Evolutionary conservation across 1,139 yeast species (phyloP).

Genomic region (Nakaseomyces uthaithaninus): DNA sequence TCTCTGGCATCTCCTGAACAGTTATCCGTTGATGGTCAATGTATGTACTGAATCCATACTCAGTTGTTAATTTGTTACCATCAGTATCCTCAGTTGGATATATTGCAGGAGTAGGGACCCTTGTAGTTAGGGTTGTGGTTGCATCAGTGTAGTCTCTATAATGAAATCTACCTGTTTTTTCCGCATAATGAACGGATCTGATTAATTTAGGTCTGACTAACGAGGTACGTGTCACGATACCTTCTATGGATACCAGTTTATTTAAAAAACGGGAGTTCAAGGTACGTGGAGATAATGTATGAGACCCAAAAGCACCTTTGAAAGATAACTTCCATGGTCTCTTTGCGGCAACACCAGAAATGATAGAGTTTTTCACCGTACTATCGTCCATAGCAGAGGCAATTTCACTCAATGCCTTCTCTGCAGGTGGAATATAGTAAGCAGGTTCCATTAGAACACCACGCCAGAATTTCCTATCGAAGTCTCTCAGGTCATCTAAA

Average conservation of each 20-base stretch:
- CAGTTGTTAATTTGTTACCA: slow-evolving; percentile 81
- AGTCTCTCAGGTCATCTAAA: slow-evolving; percentile 80
- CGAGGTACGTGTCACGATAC: slow-evolving; percentile 91
- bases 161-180: slow-evolving; percentile 72
- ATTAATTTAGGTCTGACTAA: slow-evolving; percentile 87
- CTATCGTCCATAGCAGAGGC: slow-evolving; percentile 62
- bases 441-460: slow-evolving; percentile 75
- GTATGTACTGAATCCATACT: slow-evolving; percentile 88
- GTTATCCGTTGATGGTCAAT: slow-evolving; percentile 91
- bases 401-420: slow-evolving; percentile 77
- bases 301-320: slow-evolving; percentile 87
- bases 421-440: slow-evolving; percentile 83
- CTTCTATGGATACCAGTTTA: slow-evolving; percentile 81
- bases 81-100: slow-evolving; percentile 92
- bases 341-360: slow-evolving; percentile 12
- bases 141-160: slow-evolving; percentile 91
- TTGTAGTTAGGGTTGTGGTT: slow-evolving; percentile 70
- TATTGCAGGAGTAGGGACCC: slow-evolving; percentile 68
- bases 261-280: slow-evolving; percentile 71
- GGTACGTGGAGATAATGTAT: slow-evolving; percentile 81
- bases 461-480: slow-evolving; percentile 68
- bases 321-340: slow-evolving; percentile 48
- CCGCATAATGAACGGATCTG: slow-evolving; percentile 91
- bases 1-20: slow-evolving; percentile 96
- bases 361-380: slow-evolving; percentile 21